Conservation (phyloP, 2,329 filamentous ascomycete species). For the Trichoderma citrinoviride region DNA sequence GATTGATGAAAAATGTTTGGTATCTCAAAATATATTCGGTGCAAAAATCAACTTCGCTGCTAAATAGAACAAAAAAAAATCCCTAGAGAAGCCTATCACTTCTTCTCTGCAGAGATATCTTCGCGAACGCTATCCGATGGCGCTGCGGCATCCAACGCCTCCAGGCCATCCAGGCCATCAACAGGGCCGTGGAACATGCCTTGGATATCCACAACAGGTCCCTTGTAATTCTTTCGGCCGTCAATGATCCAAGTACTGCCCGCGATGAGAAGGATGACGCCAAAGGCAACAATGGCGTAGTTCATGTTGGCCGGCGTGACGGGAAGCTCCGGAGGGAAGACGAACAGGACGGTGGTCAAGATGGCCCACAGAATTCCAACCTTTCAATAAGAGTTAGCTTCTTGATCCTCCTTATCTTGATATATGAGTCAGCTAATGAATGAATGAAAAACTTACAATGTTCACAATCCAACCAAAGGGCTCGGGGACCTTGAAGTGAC, state of each 20-base stretch:
- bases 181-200: slow-evolving; percentile 10
- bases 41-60: background rate
- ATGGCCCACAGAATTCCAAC: slow-evolving; percentile 62
- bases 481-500: slow-evolving; percentile 38
- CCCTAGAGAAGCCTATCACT: background rate
- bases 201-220: slow-evolving; percentile 27
- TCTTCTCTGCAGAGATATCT: slow-evolving; percentile 10
- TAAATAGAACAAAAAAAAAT: background rate
- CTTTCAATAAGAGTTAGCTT: slow-evolving; percentile 16
- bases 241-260: slow-evolving; percentile 47
- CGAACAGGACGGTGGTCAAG: slow-evolving; percentile 71
- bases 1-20: background rate
- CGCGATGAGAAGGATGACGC: slow-evolving; percentile 46
- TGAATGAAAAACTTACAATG: slow-evolving; percentile 23
- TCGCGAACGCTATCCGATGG: background rate
- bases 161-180: slow-evolving; percentile 8
- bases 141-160: slow-evolving; percentile 3
- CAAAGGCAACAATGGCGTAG: slow-evolving; percentile 50
- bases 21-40: background rate
- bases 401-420: background rate
- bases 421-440: background rate
- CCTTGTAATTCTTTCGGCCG: slow-evolving; percentile 47
- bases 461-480: slow-evolving; percentile 40
- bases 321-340: slow-evolving; percentile 67
- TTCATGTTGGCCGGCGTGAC: slow-evolving; percentile 69